Evolutionary conservation across 2,329 filamentous ascomycete species (phyloP), one percentile per base, ranked within the genome.

Genomic region (Fusarium equiseti): DNA sequence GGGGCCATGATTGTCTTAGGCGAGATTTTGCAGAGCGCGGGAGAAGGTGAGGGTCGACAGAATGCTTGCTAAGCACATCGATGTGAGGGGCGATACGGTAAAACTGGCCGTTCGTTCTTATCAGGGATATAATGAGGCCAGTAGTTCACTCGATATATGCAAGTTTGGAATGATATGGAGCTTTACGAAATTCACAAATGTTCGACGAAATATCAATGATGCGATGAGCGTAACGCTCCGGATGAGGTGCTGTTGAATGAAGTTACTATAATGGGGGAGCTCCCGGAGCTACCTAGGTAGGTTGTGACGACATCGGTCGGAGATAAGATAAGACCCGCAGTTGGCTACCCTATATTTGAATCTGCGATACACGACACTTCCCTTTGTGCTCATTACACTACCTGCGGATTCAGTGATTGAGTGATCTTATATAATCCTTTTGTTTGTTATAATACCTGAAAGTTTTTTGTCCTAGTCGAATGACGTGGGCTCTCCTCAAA

Each of bases 271-370:
- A 48, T 35, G 27, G 46, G 31, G 40, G 44, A 70, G 71, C 68
- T 71, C 44, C 61, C 49, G 35, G 31, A 73, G 71, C 52, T 70
- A 20, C 20, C 20, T 20, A 20, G 20, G 20, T 20, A 73, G 68
- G 49, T 70, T 70, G 71, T 73, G 71, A 73, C 71, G 71, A 73
- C 71, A 73, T 73, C 53, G 42, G 18, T 29, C 71, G 71, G 68
- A 72, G 71, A 73, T 73, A 67, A 72, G 71, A 73, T 73, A 73
- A 68, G 60, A 13, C 31, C 45, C 20, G 18, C 22, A 43, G 35
- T 35, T 11, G 38, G 35, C 31, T 70, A 71, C 68, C 68, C 68
- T 70, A 22, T 11, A 70, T 20, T 20, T 20, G 20, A 20, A 20
- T 20, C 20, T 20, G 16, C 32, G 16, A 38, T 35, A 35, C 32